phyloP scores from a whole-genome alignment of 768 basidiomycete genomes.

The Lepiota venenata region DNA sequence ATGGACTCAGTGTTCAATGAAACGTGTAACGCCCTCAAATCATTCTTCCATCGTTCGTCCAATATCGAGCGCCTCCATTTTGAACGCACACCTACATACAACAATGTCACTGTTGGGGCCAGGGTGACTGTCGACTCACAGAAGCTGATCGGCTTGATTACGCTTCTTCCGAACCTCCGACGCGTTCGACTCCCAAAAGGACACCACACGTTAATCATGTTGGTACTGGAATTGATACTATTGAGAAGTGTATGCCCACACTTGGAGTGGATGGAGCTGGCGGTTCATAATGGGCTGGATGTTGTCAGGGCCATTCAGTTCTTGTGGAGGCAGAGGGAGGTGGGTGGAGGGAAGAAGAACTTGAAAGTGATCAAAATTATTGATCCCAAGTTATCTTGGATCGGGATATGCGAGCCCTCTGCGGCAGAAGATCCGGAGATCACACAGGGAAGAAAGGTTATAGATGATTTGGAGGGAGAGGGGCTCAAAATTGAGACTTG shows the following conservation, averaged over 20 bases:
- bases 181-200: conserved; percentile 3
- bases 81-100: conserved; percentile 1
- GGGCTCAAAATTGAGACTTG: neutral
- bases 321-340: conserved; percentile 1
- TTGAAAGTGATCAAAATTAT: conserved; percentile 2
- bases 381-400: conserved; percentile 9
- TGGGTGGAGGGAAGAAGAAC: neutral
- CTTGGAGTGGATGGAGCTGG: conserved; percentile 4
- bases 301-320: conserved; percentile 7
- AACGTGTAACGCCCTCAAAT: conserved; percentile 1
- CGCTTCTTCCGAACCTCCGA: conserved; percentile 4
- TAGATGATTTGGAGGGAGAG: neutral
- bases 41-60: conserved; percentile 5
- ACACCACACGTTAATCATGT: conserved; percentile 3
- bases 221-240: neutral
- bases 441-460: neutral
- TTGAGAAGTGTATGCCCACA: neutral
- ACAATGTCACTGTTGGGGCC: conserved; percentile 7
- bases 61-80: conserved; percentile 1
- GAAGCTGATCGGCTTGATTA: conserved; percentile 6
- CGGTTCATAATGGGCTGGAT: conserved; percentile 5
- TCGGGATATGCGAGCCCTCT: conserved; percentile 2
- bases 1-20: conserved; percentile 9
- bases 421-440: conserved; percentile 6
- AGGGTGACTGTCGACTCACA: conserved; percentile 12